Evolutionary conservation across 108 stramenopile species (phyloP).

Genomic region (Thalassiosira profunda): DNA sequence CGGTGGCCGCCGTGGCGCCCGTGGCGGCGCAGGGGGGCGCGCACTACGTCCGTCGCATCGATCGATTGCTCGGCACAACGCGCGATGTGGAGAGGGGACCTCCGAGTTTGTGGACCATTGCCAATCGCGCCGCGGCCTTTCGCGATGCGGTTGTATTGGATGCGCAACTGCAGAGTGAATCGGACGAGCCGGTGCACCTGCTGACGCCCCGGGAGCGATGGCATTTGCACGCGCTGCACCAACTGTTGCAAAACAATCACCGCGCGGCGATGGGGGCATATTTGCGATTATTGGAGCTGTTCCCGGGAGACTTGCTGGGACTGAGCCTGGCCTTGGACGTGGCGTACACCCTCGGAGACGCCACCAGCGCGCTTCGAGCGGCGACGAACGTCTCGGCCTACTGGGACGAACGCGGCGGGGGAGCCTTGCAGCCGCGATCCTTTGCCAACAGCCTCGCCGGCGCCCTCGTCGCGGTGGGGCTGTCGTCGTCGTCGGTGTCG

Average conservation of each 20-base stretch:
- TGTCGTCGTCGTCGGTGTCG: conserved; percentile 63
- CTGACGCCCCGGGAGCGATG: conserved; percentile 65
- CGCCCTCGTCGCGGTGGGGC: conserved; percentile 71
- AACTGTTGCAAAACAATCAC: conserved; percentile 69
- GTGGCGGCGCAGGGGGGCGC: conserved; percentile 74
- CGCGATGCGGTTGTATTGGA: conserved; percentile 25
- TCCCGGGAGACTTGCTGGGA: conserved; percentile 83
- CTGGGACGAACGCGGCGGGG: conserved; percentile 77
- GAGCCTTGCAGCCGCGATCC: conserved; percentile 53
- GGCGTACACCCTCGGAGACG: conserved; percentile 72
- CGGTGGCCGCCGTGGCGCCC: conserved; percentile 75
- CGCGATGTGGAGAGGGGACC: too few species aligned
- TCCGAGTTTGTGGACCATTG: conserved; percentile 45
- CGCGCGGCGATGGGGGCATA: conserved; percentile 59
- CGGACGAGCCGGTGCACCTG: too few species aligned
- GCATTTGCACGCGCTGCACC: conserved; percentile 69
- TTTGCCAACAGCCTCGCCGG: conserved; percentile 69
- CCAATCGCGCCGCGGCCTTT: conserved; percentile 40
- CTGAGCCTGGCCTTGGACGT: conserved; percentile 81
- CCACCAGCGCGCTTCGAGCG: conserved; percentile 59
- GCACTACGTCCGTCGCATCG: conserved; percentile 65
- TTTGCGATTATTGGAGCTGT: conserved; percentile 61
- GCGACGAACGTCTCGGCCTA: conserved; percentile 79
- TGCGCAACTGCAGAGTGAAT: not conserved
- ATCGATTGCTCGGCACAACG: conserved; percentile 40